phyloP scores from a whole-genome alignment of 1,284 basidiomycete species.

The Boletus semigastroideus region DNA sequence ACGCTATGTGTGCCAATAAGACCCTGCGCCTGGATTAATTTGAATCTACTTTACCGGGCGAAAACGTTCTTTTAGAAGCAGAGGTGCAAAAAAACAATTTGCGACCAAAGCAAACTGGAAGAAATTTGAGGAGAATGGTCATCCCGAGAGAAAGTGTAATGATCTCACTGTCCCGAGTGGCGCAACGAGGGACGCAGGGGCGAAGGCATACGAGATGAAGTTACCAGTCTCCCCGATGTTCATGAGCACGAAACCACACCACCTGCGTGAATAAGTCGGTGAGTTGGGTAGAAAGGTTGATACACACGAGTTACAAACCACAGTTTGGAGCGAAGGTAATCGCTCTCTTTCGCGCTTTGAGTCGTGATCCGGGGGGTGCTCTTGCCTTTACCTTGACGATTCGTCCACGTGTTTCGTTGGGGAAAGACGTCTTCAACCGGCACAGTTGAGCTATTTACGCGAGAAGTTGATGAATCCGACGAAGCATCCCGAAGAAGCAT shows the following conservation, averaged over 20 bases:
- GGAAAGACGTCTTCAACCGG: conserved; percentile 32
- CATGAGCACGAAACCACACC: conserved; percentile 88
- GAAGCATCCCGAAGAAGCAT: conserved; percentile 11
- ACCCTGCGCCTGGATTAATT: not conserved
- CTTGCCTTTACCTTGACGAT: conserved; percentile 8
- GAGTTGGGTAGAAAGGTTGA: not conserved
- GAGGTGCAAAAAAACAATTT: conserved; percentile 92
- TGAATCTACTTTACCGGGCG: conserved; percentile 50
- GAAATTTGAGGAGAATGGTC: not conserved
- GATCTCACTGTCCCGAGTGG: conserved; percentile 85
- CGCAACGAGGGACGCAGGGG: conserved; percentile 93
- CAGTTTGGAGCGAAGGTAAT: conserved; percentile 80
- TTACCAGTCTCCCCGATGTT: conserved; percentile 90
- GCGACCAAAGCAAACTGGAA: conserved; percentile 84
- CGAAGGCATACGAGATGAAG: conserved; percentile 86
- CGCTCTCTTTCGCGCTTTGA: conserved; percentile 47
- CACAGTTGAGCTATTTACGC: conserved; percentile 21
- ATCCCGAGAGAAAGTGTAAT: not conserved
- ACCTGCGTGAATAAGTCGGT: conserved; percentile 53
- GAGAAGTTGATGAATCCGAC: conserved; percentile 2
- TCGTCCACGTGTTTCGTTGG: conserved; percentile 8
- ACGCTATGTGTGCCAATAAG: conserved; percentile 40
- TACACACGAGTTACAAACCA: conserved; percentile 51
- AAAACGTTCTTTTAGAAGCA: conserved; percentile 80
- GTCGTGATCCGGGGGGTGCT: not conserved